A percentile compares a stretch with the other conserved stretches of the same genome.
Evolutionary conservation across 1,139 yeast genomes (phyloP).

Genomic region (Eremothecium cymbalariae): DNA sequence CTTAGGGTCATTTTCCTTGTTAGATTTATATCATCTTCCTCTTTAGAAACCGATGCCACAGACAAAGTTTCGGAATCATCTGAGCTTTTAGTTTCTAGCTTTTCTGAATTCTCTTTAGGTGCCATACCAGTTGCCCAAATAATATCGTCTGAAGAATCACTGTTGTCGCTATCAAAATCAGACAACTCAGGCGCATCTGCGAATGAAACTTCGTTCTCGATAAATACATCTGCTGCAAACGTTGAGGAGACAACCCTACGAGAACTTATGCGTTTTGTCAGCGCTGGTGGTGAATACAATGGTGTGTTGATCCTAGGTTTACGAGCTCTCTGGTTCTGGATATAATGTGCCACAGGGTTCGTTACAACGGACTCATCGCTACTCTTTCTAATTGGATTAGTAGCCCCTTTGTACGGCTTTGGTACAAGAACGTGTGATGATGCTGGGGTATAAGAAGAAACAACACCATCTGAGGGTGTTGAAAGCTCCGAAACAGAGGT

Average conservation of each 20-base stretch:
- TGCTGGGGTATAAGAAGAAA: conserved; percentile 36
- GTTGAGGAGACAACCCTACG: conserved; percentile 37
- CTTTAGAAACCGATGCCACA: background rate
- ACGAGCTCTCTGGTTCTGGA: conserved; percentile 15
- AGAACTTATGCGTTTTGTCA: conserved; percentile 47
- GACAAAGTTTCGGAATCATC: conserved; percentile 15
- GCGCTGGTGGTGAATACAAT: conserved; percentile 36
- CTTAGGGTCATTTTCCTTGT: conserved; percentile 51
- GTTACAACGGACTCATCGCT: conserved; percentile 11
- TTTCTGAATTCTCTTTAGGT: conserved; percentile 8
- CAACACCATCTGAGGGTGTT: conserved; percentile 13
- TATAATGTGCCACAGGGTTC: conserved; percentile 12
- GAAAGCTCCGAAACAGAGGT: background rate
- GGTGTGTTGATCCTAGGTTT: conserved; percentile 24
- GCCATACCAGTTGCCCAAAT: conserved; percentile 15
- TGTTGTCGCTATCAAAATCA: conserved; percentile 38
- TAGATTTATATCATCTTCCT: conserved; percentile 1
- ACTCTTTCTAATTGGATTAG: conserved; percentile 12
- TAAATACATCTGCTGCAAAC: conserved; percentile 45
- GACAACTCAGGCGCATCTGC: conserved; percentile 57
- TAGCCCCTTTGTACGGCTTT: conserved; percentile 36
- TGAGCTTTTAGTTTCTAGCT: conserved; percentile 8
- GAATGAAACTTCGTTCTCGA: conserved; percentile 62
- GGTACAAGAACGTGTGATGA: conserved; percentile 36
- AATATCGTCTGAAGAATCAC: conserved; percentile 20